Evolutionary conservation across 2,329 filamentous ascomycete genomes (phyloP).

Genomic region (Colletotrichum sublineola): DNA sequence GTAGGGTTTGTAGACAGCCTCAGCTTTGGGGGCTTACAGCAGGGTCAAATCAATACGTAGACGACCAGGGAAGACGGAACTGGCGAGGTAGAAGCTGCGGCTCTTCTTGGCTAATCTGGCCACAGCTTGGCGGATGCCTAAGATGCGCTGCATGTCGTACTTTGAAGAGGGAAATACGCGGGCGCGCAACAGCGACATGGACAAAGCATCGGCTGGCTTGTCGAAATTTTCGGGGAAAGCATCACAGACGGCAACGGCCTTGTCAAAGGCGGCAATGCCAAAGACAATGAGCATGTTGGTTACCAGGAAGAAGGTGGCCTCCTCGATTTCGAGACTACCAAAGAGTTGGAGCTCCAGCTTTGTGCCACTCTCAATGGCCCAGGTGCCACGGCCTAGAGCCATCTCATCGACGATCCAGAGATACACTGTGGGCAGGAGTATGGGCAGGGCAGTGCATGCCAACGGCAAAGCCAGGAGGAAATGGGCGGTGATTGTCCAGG

Average conservation of each 20-base stretch:
- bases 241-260: constrained; percentile 74
- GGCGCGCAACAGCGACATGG: constrained; percentile 66
- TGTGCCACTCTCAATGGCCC: constrained; percentile 77
- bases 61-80: constrained; percentile 75
- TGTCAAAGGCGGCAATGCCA: constrained; percentile 77
- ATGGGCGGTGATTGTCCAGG: constrained; percentile 74
- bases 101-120: constrained; percentile 72
- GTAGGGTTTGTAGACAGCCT: not conserved
- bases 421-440: constrained; percentile 75
- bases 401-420: constrained; percentile 80
- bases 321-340: constrained; percentile 77
- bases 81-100: constrained; percentile 80
- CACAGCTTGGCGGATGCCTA: constrained; percentile 71
- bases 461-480: constrained; percentile 72
- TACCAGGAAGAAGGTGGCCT: constrained; percentile 79
- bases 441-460: constrained; percentile 69
- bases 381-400: constrained; percentile 76
- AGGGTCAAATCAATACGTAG: constrained; percentile 77
- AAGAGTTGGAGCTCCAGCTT: constrained; percentile 75
- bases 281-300: constrained; percentile 79
- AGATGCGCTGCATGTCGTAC: constrained; percentile 70
- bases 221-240: constrained; percentile 72
- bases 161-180: constrained; percentile 58
- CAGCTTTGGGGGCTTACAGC: constrained; percentile 57
- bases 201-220: constrained; percentile 56